Percentiles rank a stretch among this genome's conserved stretches.
These are phyloP conservation scores for Malassezia equina DNA, from an alignment of 1,284 basidiomycete species.

Conservation along the genomic window DNA sequence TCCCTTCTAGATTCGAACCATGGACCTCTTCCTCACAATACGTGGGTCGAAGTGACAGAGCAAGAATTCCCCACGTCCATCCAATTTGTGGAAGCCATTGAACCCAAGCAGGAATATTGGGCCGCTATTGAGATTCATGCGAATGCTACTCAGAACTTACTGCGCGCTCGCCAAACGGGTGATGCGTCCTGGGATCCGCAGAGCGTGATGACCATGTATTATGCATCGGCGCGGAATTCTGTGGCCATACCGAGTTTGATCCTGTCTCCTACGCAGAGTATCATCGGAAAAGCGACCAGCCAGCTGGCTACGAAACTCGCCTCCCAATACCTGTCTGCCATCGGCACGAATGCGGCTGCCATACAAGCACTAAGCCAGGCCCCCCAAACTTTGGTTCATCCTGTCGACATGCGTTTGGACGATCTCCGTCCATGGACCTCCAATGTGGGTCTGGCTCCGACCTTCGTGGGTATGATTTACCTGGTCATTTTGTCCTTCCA, in stretches of 20 bases:
- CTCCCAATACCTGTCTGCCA: conserved; percentile 20
- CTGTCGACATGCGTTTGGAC: conserved; percentile 53
- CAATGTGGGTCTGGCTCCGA: conserved; percentile 62
- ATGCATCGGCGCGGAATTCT: conserved; percentile 31
- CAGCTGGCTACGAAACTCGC: conserved; percentile 20
- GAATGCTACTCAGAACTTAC: conserved; percentile 23
- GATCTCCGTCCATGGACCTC: conserved; percentile 62
- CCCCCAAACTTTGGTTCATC: conserved; percentile 56
- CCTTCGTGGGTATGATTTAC: conserved; percentile 68
- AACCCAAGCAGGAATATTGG: conserved; percentile 19
- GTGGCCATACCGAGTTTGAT: conserved; percentile 23
- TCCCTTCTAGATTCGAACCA: conserved; percentile 26
- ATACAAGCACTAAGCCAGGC: conserved; percentile 51
- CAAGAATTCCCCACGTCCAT: conserved; percentile 19
- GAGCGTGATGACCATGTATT: conserved; percentile 24
- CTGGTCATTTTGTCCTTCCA: conserved; percentile 55
- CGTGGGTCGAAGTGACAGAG: conserved; percentile 25
- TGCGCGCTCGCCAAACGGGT: conserved; percentile 26
- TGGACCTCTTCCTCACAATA: conserved; percentile 26
- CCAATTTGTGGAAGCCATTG: conserved; percentile 25
- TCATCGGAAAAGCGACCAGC: conserved; percentile 15
- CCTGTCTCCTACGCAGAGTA: conserved; percentile 19
- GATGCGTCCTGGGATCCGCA: conserved; percentile 30
- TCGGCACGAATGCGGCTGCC: conserved; percentile 20
- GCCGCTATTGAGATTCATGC: conserved; percentile 25